Evolutionary conservation across 163 green algal species (phyloP).

Genomic region (Chlorella variabilis): DNA sequence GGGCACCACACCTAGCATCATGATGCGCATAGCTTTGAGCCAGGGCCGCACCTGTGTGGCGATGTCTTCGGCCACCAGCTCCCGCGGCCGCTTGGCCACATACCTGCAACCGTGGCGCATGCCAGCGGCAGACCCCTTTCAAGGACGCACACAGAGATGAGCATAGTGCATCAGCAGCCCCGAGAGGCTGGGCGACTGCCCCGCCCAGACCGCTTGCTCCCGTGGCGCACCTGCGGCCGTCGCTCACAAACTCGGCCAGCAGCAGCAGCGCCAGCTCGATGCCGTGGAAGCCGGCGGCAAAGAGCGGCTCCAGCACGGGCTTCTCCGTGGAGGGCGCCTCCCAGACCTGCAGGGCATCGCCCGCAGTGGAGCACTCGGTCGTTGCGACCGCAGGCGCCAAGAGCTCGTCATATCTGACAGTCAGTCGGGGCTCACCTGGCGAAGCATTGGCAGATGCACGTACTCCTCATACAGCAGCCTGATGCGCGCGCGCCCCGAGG

Average conservation of each 20-base stretch:
- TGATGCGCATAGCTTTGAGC: too few relatives aligned
- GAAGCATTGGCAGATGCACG: slow-evolving; percentile 48
- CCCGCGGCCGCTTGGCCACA: slow-evolving; percentile 57
- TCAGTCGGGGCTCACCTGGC: too few relatives aligned
- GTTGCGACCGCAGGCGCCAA: neutral
- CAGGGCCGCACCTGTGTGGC: slow-evolving; percentile 8
- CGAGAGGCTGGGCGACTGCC: too few relatives aligned
- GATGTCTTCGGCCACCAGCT: slow-evolving; percentile 55
- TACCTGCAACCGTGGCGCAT: too few relatives aligned
- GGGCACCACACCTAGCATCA: too few relatives aligned
- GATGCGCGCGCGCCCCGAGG: slow-evolving; percentile 31
- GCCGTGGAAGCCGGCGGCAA: slow-evolving; percentile 58
- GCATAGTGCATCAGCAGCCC: too few relatives aligned
- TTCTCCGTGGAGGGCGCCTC: slow-evolving; percentile 46
- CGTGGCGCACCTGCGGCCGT: slow-evolving; percentile 39
- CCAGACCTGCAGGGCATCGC: slow-evolving; percentile 59
- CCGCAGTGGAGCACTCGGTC: neutral
- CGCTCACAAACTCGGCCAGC: slow-evolving; percentile 55
- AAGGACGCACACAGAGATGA: too few relatives aligned
- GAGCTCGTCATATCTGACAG: neutral
- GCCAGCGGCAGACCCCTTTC: too few relatives aligned
- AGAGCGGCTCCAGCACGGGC: slow-evolving; percentile 55
- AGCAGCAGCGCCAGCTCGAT: slow-evolving; percentile 63
- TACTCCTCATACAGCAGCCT: slow-evolving; percentile 58
- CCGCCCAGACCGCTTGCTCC: too few relatives aligned